Base-by-base conservation (phyloP, 2,329 filamentous ascomycete genomes). In the Pestalotiopsis sp. region DNA sequence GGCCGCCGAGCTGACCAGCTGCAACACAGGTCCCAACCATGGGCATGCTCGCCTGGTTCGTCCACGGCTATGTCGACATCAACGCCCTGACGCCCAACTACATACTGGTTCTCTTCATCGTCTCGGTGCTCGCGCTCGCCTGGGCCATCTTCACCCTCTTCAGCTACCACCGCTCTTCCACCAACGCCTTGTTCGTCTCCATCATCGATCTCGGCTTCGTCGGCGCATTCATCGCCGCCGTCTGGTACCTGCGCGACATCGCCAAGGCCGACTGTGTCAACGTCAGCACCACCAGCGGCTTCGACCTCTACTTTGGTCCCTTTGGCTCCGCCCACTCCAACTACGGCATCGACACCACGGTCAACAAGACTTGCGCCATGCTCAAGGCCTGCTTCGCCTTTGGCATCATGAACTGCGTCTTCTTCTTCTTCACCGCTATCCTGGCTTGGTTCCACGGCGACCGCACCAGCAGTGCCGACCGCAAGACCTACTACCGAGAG, bases 381-480 rank as follows among this genome's bases (percentile, higher is more conserved):
- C 88, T 97, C 77, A 98, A 98, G 87, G 92, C 95, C 1, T 87
- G 86, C 73, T 98, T 94, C 82, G 95, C 94, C 2, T 91, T 98
- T 73, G 94, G 89, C 63, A 98, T 98, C 79, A 97, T 98, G 87
- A 93, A 96, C 79, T 84, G 85, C 73, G 83, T 96, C 72, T 91
- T 95, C 78, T 97, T 97, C 82, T 91, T 92, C 79, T 84, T 92
- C 77, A 96, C 93, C 3, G 87, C 89, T 65, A 81, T 95, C 36
- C 84, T 96, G 58, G 93, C 94, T 31, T 87, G 84, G 72, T 78
- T 85, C 73, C 87, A 83, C 80, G 91, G 82, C 77, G 84, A 84
- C 70, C 78, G 75, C 70, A 56, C 75, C n/a, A 65, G 72, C 79
- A 77, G 77, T 64, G 74, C 80, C 70, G 79, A 82, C 73, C 64